Evolutionary conservation across 192 early-diverging fungal species (phyloP).

Genomic region (Gaertneriomyces sp.): DNA sequence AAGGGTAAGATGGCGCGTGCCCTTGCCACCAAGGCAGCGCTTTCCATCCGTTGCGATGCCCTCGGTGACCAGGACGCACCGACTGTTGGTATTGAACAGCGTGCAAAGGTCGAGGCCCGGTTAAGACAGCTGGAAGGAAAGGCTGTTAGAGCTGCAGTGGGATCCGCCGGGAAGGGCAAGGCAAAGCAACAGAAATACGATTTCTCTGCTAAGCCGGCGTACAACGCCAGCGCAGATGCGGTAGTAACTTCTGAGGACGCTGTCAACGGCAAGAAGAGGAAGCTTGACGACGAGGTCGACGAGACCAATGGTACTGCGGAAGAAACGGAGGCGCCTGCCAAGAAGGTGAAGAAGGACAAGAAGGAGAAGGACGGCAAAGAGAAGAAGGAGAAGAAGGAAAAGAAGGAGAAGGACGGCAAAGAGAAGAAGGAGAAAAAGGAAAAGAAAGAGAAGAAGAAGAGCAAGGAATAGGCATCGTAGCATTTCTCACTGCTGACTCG

Average conservation of each 20-base stretch:
- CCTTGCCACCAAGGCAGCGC: slow-evolving; percentile 86
- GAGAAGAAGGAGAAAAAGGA: slow-evolving; percentile 10
- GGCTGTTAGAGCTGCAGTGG: slow-evolving; percentile 50
- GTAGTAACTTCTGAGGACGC: slow-evolving; percentile 32
- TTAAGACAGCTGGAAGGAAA: slow-evolving; percentile 86
- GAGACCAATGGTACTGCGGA: slow-evolving; percentile 49
- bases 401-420: slow-evolving; percentile 18
- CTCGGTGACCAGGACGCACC: slow-evolving; percentile 59
- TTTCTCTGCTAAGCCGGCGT: slow-evolving; percentile 37
- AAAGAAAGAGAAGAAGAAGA: slow-evolving; percentile 34
- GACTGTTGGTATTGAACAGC: slow-evolving; percentile 80
- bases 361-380: slow-evolving; percentile 44
- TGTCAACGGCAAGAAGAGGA: slow-evolving; percentile 39
- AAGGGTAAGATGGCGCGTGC: slow-evolving; percentile 98
- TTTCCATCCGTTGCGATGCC: slow-evolving; percentile 89
- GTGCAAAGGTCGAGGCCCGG: slow-evolving; percentile 83
- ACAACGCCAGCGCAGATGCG: slow-evolving; percentile 46
- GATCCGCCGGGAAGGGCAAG: slow-evolving; percentile 67
- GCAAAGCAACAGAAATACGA: slow-evolving; percentile 65
- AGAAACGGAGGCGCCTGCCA: slow-evolving; percentile 53
- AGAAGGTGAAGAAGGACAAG: slow-evolving; percentile 46
- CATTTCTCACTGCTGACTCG: background rate
- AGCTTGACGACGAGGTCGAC: slow-evolving; percentile 39
- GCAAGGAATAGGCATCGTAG: slow-evolving; percentile 29
- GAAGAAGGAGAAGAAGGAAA: slow-evolving; percentile 43